These are phyloP conservation scores for Dactylellina sp. DNA, from an alignment of 2,329 filamentous ascomycete genomes.

Conservation along the genomic window DNA sequence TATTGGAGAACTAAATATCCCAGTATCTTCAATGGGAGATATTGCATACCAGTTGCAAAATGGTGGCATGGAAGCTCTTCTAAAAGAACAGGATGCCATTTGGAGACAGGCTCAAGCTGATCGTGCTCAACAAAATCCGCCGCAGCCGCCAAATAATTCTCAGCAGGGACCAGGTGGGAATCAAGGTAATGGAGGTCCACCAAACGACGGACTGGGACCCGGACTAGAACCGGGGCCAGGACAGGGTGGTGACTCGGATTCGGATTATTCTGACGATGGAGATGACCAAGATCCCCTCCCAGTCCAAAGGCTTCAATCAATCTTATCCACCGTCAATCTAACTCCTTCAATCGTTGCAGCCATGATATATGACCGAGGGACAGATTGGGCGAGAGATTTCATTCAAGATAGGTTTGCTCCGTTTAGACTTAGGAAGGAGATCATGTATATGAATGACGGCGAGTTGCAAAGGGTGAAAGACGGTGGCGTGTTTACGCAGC, in stretches of 20 bases:
- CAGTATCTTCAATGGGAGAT: neutral
- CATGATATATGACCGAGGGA: neutral
- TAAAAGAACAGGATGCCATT: neutral
- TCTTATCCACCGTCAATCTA: neutral
- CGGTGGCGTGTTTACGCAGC: neutral
- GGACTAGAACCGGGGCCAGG: too few relatives aligned
- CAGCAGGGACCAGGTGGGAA: neutral
- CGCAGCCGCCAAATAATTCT: neutral
- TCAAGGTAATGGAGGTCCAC: neutral
- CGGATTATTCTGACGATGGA: too few relatives aligned
- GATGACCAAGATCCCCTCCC: neutral
- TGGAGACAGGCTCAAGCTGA: neutral
- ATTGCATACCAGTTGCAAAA: conserved; percentile 3
- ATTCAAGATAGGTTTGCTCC: neutral
- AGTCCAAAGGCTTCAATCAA: neutral
- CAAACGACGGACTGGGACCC: neutral
- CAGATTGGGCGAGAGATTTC: neutral
- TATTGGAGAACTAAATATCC: neutral
- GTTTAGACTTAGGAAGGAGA: neutral
- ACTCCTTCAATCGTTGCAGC: neutral
- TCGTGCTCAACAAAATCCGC: neutral
- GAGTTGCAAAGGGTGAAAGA: neutral
- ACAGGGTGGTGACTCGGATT: too few relatives aligned
- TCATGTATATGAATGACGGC: neutral
- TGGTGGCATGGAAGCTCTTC: neutral